phyloP scores from a whole-genome alignment of 1,284 basidiomycete genomes.

The Blastosporella zonata region DNA sequence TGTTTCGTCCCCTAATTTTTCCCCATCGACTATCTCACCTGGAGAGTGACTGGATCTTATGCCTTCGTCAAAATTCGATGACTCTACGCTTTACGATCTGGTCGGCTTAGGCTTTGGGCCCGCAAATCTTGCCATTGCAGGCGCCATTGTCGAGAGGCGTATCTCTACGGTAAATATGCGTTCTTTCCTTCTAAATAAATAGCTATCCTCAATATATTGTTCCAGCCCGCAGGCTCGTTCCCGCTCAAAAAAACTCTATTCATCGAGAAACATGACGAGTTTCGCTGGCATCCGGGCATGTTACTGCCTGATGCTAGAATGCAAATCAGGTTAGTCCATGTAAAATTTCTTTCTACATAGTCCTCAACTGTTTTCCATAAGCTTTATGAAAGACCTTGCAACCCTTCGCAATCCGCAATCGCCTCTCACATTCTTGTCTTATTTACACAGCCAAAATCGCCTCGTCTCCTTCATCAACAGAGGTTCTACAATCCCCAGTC shows the following conservation, averaged over 20 bases:
- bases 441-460: slow-evolving; percentile 51
- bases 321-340: slow-evolving; percentile 48
- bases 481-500: slow-evolving; percentile 89
- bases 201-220: neutral
- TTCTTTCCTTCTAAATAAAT: neutral
- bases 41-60: slow-evolving; percentile 3
- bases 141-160: slow-evolving; percentile 46
- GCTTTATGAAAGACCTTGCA: slow-evolving; percentile 60
- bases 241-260: slow-evolving; percentile 43
- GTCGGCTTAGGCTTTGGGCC: slow-evolving; percentile 61
- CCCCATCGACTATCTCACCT: neutral
- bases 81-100: slow-evolving; percentile 39
- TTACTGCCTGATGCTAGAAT: slow-evolving; percentile 53
- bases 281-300: slow-evolving; percentile 61
- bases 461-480: slow-evolving; percentile 70
- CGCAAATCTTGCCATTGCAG: slow-evolving; percentile 54
- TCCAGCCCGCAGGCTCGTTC: slow-evolving; percentile 12
- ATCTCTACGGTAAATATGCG: slow-evolving; percentile 5
- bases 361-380: slow-evolving; percentile 17
- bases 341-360: neutral
- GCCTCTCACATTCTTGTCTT: slow-evolving; percentile 55
- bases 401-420: slow-evolving; percentile 55
- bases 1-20: neutral
- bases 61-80: slow-evolving; percentile 12
- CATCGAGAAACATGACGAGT: slow-evolving; percentile 47